A percentile compares a stretch with the other conserved stretches of the same genome.
phyloP scores from a whole-genome alignment of 1,139 yeast genomes.

The Zygotorulaspora mrakii region DNA sequence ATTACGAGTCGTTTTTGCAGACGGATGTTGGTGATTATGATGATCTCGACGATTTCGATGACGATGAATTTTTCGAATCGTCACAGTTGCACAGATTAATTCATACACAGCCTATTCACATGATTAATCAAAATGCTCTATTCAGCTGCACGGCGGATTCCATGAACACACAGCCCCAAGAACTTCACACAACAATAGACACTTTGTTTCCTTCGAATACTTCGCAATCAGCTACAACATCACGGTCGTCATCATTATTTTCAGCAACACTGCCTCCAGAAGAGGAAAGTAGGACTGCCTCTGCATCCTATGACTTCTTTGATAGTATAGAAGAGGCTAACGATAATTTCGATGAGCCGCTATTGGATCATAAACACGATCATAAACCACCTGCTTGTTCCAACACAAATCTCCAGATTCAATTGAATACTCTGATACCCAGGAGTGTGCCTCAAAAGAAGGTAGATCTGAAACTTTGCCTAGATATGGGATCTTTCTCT shows the following conservation, averaged over 20 bases:
- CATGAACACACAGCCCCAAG: neutral
- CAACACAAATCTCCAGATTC: neutral
- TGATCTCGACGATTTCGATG: constrained; percentile 9
- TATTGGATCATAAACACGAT: constrained; percentile 1
- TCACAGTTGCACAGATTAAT: constrained; percentile 17
- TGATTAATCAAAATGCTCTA: constrained; percentile 14
- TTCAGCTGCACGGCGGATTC: constrained; percentile 6
- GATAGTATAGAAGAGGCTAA: constrained; percentile 8
- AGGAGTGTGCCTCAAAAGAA: constrained; percentile 9
- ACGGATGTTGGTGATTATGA: constrained; percentile 11
- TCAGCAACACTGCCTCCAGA: constrained; percentile 6
- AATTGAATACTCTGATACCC: constrained; percentile 5
- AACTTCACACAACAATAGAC: constrained; percentile 4
- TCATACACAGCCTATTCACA: constrained; percentile 25
- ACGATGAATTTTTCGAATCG: constrained; percentile 11
- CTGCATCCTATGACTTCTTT: constrained; percentile 3
- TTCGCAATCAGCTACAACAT: constrained; percentile 10
- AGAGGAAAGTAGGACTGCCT: neutral
- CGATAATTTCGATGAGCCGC: constrained; percentile 2
- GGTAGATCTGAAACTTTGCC: constrained; percentile 5
- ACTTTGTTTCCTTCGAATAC: neutral
- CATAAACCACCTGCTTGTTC: neutral
- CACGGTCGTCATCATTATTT: constrained; percentile 11
- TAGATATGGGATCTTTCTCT: neutral
- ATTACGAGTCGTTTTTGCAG: constrained; percentile 13